Conservation (phyloP, 768 basidiomycete genomes). For the Kwoniella heveanensis region DNA sequence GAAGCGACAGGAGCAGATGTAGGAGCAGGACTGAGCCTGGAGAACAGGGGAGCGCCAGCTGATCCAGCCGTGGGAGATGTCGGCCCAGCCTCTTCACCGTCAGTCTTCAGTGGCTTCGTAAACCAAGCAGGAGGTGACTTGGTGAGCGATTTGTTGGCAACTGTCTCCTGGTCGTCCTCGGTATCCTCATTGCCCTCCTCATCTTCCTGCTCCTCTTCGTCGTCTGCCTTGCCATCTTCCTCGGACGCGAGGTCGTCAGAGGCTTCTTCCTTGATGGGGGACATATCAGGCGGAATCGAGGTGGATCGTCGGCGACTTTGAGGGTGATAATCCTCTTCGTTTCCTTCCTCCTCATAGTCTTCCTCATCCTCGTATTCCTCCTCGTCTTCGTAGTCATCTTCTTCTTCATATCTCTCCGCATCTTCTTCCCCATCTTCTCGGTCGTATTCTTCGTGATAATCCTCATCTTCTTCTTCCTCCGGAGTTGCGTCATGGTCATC, state of each 20-base stretch:
- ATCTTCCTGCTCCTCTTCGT: conserved; percentile 18
- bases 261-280: conserved; percentile 34
- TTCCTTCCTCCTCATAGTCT: conserved; percentile 28
- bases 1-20: neutral
- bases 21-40: conserved; percentile 19
- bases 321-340: conserved; percentile 18
- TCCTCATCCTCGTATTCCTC: conserved; percentile 26
- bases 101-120: conserved; percentile 22
- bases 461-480: conserved; percentile 15
- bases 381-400: conserved; percentile 25
- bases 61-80: conserved; percentile 7
- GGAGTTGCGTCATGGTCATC: conserved; percentile 17
- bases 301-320: conserved; percentile 18
- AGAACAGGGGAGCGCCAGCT: conserved; percentile 21
- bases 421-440: too few relatives aligned
- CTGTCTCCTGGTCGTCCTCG: conserved; percentile 10
- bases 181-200: conserved; percentile 11
- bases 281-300: conserved; percentile 29
- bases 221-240: conserved; percentile 18
- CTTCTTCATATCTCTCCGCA: conserved; percentile 18
- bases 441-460: conserved; percentile 23
- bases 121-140: conserved; percentile 42
- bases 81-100: neutral
- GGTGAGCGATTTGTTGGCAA: conserved; percentile 5
- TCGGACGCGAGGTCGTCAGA: conserved; percentile 21